Evolutionary conservation across 129 eudicot species (phyloP).

Genomic region (Artemisia annua): DNA sequence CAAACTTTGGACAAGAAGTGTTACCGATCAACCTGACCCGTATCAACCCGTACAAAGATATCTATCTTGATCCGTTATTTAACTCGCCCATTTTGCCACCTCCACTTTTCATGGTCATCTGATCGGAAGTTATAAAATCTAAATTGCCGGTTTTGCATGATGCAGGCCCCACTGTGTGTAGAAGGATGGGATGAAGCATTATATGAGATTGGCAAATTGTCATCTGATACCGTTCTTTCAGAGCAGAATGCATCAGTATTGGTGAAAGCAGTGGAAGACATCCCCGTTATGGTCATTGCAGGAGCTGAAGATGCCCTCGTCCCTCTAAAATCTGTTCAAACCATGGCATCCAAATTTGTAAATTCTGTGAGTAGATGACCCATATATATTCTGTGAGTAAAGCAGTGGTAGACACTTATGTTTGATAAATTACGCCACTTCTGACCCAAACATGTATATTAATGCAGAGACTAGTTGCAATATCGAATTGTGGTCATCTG

Average conservation of each 20-base stretch:
- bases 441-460: constrained; percentile 10
- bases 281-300: constrained; percentile 77
- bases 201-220: constrained; percentile 84
- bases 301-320: constrained; percentile 97
- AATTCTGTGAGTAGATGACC: constrained; percentile 66
- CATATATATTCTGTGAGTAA: constrained; percentile 71
- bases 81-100: not conserved
- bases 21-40: not conserved
- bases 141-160: constrained; percentile 9
- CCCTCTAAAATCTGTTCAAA: constrained; percentile 68
- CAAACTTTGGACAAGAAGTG: not conserved
- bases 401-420: too few species aligned
- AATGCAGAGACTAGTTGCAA: constrained; percentile 88
- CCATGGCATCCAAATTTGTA: constrained; percentile 80
- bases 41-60: not conserved
- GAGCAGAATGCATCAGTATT: constrained; percentile 59
- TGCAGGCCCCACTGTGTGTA: constrained; percentile 86
- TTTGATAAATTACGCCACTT: not conserved
- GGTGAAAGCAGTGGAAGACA: constrained; percentile 65
- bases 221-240: constrained; percentile 73
- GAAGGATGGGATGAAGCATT: constrained; percentile 99
- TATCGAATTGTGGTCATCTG: constrained; percentile 97
- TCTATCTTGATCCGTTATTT: not conserved
- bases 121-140: not conserved
- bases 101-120: not conserved